Base-by-base conservation (phyloP, 257 asterid genomes). In the Fraxinus pennsylvanica region DNA sequence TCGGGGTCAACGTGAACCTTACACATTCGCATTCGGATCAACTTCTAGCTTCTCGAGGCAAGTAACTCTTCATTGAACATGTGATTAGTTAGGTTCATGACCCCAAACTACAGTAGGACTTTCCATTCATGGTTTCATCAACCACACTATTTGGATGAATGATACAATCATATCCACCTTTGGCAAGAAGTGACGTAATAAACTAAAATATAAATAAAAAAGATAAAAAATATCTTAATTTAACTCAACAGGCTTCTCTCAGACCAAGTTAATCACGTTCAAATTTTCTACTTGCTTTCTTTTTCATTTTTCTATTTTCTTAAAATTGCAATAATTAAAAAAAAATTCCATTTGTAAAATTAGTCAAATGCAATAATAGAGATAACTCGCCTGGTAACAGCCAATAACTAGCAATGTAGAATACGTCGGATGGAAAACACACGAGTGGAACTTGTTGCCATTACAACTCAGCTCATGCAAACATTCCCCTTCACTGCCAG, bases 381-480 rank as follows among this genome's bases (percentile, higher is more conserved):
- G 17, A 32, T 10, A 19, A 81, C 89, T 89, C 88, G 88, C 99
- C 99, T 93, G 97, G 79, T 93, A 93, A 84, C 99, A 95, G 57
- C 98, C 99, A 6, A 96, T 91, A 65, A 96, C 92, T 6, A 96
- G 88, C 88, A 96, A 82, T 6, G 99, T 88, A 4, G 97, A 81
- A 82, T 87, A 92, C 0, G 93, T 82, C 5, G 98, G 99, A 83
- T 96, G 99, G 88, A 96, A 96, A 50, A 88, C 99, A 36, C 97
- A 93, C 0, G 99, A 96, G 77, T 90, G 86, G 83, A 96, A 93
- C 67, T 89, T 89, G 88, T 90, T 93, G 69, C 98, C 99, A 22
- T 88, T 90, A 75, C 96, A 91, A 74, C 94, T 92, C 12, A 93
- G 92, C 84, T 95, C 94, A 9, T 95, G 99, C 82, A 91, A 72